Base-by-base conservation (phyloP, 2,329 filamentous ascomycete genomes). In the Cylindrodendrum hubeiense region DNA sequence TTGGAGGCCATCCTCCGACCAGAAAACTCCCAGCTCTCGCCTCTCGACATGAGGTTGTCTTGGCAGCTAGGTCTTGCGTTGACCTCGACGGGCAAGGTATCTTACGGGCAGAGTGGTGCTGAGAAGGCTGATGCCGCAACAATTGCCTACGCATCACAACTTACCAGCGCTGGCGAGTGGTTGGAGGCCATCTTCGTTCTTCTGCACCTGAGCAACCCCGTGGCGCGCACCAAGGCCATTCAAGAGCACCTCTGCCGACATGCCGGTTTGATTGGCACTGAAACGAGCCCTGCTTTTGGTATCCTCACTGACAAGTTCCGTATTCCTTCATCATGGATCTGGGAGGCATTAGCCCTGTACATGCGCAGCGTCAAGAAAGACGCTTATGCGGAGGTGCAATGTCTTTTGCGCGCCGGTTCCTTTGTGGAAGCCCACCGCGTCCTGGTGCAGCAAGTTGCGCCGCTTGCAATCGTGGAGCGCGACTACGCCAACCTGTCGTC, bases 41-140 rank as follows among this genome's bases (percentile, higher is more conserved):
- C 91, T 4, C 82, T 97, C 53, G 90, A 95, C 70, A 89, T 90
- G 69, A 89, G 94, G 12, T 82, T 97, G 15, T 90, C 89, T 34
- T 99, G 96, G 90, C 95, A 98, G 78, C 86, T 99, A 15, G 90
- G 93, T 61, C 90, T 92, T 66, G 87, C 90, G 3, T 83, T 94
- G 60, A 80, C 77, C 58, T 84, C 80, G 30, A 84, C 83, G 63
- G 83, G 84, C 73, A 84, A 79, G 70, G 80, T 86, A 28, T 81
- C 83, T 0, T 90, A 88, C 53, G 83, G 88, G 13, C 80, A 84
- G 52, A 79, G 89, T 47, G 83, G 86, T 19, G 77, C 84, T 5
- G 84, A 86, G 55, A 91, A 91, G 77, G 85, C 89, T 2, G 92
- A 95, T 70, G 86, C 88, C 44, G 81, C 89, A 50, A 91, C 89